Percentiles rank a stretch among this genome's conserved stretches.
Evolutionary conservation across 495 filamentous ascomycete species (phyloP).

Genomic region (Penicillium cataractarum): DNA sequence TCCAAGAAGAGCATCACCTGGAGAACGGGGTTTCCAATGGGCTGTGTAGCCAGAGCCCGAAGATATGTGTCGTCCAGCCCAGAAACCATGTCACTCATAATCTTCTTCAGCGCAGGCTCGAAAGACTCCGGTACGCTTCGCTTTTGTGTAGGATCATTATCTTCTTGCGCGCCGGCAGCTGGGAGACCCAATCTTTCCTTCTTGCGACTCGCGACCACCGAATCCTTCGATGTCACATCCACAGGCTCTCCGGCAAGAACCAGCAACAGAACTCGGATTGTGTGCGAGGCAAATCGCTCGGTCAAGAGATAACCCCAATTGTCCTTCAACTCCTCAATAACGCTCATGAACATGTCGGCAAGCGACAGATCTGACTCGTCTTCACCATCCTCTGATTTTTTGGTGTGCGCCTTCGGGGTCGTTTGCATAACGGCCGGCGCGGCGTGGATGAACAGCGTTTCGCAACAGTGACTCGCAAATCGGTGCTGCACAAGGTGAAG

Average conservation of each 20-base stretch:
- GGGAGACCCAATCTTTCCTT: conserved; percentile 75
- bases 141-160: conserved; percentile 33
- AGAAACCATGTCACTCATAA: conserved; percentile 72
- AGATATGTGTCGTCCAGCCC: conserved; percentile 73
- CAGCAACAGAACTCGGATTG: conserved; percentile 79
- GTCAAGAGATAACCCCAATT: conserved; percentile 84
- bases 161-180: conserved; percentile 42
- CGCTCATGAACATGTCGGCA: conserved; percentile 81
- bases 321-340: conserved; percentile 80
- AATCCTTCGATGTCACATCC: conserved; percentile 62
- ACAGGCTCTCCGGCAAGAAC: conserved; percentile 84
- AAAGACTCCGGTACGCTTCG: conserved; percentile 80
- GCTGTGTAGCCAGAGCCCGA: conserved; percentile 80
- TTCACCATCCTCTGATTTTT: conserved; percentile 38
- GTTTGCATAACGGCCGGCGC: conserved; percentile 74
- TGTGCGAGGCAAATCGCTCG: conserved; percentile 89
- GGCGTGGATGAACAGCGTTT: conserved; percentile 83
- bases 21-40: conserved; percentile 84
- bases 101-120: conserved; percentile 69
- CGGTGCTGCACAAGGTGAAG: conserved; percentile 87
- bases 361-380: conserved; percentile 60
- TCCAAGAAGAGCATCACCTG: conserved; percentile 88
- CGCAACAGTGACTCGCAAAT: conserved; percentile 96
- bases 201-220: conserved; percentile 80
- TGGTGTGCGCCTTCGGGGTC: conserved; percentile 51